These are phyloP conservation scores for Pseudocercospora musae DNA, from an alignment of 2,329 filamentous ascomycete species.

Conservation along the genomic window DNA sequence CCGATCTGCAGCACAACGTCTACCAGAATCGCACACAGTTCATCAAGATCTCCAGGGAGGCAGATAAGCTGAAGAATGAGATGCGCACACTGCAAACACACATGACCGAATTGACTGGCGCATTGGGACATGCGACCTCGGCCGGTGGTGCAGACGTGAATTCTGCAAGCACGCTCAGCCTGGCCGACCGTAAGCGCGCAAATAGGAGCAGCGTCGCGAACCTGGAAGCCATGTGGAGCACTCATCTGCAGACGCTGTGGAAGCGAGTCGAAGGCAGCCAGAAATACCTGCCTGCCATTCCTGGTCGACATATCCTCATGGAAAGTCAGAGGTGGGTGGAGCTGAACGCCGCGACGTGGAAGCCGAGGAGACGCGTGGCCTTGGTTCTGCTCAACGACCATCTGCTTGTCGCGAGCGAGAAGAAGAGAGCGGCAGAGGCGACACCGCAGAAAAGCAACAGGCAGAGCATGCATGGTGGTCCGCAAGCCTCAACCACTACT, in stretches of 20 bases:
- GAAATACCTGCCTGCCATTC: constrained; percentile 87
- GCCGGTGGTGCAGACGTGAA: constrained; percentile 38
- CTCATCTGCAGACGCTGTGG: constrained; percentile 76
- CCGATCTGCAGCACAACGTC: constrained; percentile 89
- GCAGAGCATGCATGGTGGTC: constrained; percentile 33
- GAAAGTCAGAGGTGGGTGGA: constrained; percentile 95
- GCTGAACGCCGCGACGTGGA: constrained; percentile 95
- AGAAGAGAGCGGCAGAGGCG: constrained; percentile 60
- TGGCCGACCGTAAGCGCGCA: constrained; percentile 54
- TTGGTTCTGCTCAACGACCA: constrained; percentile 94
- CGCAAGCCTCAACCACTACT: constrained; percentile 55
- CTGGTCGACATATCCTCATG: constrained; percentile 89
- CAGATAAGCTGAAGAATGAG: constrained; percentile 93
- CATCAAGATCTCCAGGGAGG: constrained; percentile 98
- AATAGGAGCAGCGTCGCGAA: constrained; percentile 88
- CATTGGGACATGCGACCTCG: constrained; percentile 47
- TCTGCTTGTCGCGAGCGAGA: constrained; percentile 87
- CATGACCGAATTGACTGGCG: constrained; percentile 78
- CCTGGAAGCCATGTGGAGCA: constrained; percentile 65
- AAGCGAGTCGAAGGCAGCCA: constrained; percentile 97
- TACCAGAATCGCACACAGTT: constrained; percentile 97
- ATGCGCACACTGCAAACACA: constrained; percentile 87
- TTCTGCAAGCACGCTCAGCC: constrained; percentile 29
- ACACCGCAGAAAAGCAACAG: constrained; percentile 28
- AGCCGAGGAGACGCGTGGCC: constrained; percentile 82